A percentile compares a stretch with the other conserved stretches of the same genome.
phyloP scores from a whole-genome alignment of 164 flowering plant genomes.

The Cinnamomum micranthum region DNA sequence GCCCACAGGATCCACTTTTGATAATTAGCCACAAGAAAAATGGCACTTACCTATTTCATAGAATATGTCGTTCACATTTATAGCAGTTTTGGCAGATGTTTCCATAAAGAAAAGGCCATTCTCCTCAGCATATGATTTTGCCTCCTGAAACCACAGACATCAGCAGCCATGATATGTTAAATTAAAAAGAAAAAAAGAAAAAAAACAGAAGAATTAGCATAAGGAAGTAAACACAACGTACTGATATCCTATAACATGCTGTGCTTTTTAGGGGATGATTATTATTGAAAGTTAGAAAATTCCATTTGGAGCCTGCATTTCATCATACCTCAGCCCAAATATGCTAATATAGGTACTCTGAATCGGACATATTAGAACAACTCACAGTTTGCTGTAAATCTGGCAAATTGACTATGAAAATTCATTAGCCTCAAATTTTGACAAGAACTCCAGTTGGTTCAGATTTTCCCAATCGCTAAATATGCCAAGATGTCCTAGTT shows the following conservation, averaged over 20 bases:
- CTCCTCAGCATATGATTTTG: conserved; percentile 68
- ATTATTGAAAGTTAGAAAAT: no score
- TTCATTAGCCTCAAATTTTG: background rate
- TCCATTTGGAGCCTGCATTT: no score
- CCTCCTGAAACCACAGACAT: conserved; percentile 50
- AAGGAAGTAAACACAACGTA: background rate
- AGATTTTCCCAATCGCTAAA: no score
- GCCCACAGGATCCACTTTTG: background rate
- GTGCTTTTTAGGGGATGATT: background rate
- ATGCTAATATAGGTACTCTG: no score
- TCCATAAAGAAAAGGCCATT: conserved; percentile 86
- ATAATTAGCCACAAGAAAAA: background rate
- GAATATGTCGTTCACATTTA: conserved; percentile 72
- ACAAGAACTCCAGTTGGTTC: background rate
- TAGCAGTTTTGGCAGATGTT: conserved; percentile 84
- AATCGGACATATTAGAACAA: background rate
- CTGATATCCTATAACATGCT: background rate
- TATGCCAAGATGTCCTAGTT: no score
- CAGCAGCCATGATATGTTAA: conserved; percentile 6
- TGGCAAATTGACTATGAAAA: no score
- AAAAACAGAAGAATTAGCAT: background rate
- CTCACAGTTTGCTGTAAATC: background rate
- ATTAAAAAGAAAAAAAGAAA: background rate
- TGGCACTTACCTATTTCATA: conserved; percentile 70
- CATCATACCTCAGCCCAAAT: no score